Evolutionary conservation across 2,329 filamentous ascomycete genomes (phyloP).

Genomic region (Onygenales sp.): DNA sequence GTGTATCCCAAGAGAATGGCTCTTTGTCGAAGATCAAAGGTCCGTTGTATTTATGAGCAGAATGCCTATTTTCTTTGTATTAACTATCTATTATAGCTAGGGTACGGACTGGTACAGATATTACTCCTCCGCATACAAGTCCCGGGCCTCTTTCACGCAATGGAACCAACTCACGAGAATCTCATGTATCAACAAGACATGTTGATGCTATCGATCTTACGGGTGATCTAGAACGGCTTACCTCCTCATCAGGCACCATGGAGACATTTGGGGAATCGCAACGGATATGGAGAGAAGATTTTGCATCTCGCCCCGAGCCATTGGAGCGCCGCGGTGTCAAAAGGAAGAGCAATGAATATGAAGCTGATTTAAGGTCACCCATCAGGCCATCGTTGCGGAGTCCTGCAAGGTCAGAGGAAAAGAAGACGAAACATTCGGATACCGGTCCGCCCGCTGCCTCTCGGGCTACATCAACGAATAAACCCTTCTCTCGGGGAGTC

Average conservation of each 20-base stretch:
- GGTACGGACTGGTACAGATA: not conserved
- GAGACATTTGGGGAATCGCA: constrained; percentile 33
- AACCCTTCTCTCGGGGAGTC: constrained; percentile 6
- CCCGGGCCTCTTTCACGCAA: constrained; percentile 4
- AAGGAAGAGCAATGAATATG: constrained; percentile 40
- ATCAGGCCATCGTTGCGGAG: constrained; percentile 18
- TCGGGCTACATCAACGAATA: constrained; percentile 7
- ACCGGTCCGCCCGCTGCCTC: constrained; percentile 5
- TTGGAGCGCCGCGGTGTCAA: constrained; percentile 34
- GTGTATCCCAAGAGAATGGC: not conserved
- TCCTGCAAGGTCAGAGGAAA: constrained; percentile 3
- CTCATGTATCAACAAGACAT: constrained; percentile 17
- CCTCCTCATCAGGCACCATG: constrained; percentile 28
- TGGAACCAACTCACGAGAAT: constrained; percentile 10
- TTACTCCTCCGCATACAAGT: constrained; percentile 10
- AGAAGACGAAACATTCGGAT: constrained; percentile 4
- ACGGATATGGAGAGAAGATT: constrained; percentile 35
- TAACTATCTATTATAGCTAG: not conserved
- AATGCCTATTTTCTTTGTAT: not conserved
- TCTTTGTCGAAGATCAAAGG: constrained; percentile 15
- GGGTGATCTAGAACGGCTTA: constrained; percentile 25
- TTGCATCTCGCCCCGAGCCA: constrained; percentile 28
- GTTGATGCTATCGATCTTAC: constrained; percentile 39
- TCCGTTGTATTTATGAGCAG: constrained; percentile 10
- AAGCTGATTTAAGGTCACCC: constrained; percentile 27